phyloP scores from a whole-genome alignment of 2,329 filamentous ascomycete genomes.

The Colletotrichum sp. region DNA sequence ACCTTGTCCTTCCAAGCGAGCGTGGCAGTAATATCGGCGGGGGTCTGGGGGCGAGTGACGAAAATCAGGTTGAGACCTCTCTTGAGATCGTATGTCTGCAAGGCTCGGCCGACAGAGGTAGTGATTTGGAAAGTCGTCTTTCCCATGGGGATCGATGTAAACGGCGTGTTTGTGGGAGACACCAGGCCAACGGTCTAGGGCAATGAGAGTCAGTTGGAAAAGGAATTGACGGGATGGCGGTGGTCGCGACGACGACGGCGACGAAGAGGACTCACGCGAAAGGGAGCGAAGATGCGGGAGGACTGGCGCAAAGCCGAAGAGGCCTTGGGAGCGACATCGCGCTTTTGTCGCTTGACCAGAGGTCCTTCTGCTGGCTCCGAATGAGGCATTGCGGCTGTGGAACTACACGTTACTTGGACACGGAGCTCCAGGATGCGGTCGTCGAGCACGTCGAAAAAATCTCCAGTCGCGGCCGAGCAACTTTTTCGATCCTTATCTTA shows the following conservation, averaged over 20 bases:
- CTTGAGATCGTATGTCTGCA: constrained; percentile 96
- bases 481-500: constrained; percentile 18
- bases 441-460: not conserved
- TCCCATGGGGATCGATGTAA: constrained; percentile 85
- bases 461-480: not conserved
- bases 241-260: not conserved
- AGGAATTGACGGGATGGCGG: not conserved
- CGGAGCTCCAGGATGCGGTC: not conserved
- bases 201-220: not conserved
- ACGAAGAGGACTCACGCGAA: constrained; percentile 68
- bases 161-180: constrained; percentile 88
- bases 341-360: constrained; percentile 79
- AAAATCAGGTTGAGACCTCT: constrained; percentile 92
- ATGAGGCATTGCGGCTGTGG: constrained; percentile 54
- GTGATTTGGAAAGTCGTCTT: constrained; percentile 98
- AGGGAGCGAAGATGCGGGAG: constrained; percentile 91
- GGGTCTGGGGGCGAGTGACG: constrained; percentile 89
- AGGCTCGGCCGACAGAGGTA: constrained; percentile 85
- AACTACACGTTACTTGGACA: not conserved
- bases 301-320: constrained; percentile 47
- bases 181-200: constrained; percentile 87
- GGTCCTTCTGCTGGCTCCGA: constrained; percentile 62
- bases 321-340: constrained; percentile 47
- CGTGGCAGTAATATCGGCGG: constrained; percentile 83
- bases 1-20: constrained; percentile 86